Conservation (phyloP, 208 protist species). For the Trypanosoma cruzi region DNA sequence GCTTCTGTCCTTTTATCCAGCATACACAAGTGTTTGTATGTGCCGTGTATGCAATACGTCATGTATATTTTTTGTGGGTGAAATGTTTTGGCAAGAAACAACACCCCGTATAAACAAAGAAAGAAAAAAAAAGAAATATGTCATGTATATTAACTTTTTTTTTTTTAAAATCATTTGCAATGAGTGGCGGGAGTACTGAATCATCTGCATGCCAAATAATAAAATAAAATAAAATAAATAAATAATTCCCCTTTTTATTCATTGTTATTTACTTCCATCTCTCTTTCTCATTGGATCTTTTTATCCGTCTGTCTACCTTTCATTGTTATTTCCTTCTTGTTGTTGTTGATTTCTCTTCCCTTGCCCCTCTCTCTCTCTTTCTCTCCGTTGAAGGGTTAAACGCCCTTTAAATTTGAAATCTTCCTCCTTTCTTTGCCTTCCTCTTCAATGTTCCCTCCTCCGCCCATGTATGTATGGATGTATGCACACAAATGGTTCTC, state of each 20-base stretch:
- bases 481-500: no score
- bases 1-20: not conserved
- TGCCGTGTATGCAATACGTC: not conserved
- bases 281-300: no score
- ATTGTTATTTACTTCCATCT: no score
- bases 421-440: not conserved
- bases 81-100: not conserved
- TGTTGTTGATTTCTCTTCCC: not conserved
- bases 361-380: no score
- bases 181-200: not conserved
- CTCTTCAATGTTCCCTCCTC: not conserved
- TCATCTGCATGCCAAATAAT: not conserved
- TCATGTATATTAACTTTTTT: not conserved
- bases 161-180: no score
- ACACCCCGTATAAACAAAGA: not conserved
- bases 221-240: no score
- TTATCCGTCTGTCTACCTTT: not conserved
- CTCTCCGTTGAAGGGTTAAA: no score
- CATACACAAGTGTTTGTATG: constrained; percentile 1
- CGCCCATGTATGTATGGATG: not conserved
- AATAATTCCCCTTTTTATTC: no score
- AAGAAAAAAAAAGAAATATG: constrained; percentile 11
- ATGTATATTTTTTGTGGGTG: not conserved
- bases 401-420: no score
- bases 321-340: not conserved